Percentiles rank a stretch among this genome's conserved stretches.
These are phyloP conservation scores for Thinopyrum elongatum DNA, from an alignment of 176 grass and related monocot species.

Conservation along the genomic window DNA sequence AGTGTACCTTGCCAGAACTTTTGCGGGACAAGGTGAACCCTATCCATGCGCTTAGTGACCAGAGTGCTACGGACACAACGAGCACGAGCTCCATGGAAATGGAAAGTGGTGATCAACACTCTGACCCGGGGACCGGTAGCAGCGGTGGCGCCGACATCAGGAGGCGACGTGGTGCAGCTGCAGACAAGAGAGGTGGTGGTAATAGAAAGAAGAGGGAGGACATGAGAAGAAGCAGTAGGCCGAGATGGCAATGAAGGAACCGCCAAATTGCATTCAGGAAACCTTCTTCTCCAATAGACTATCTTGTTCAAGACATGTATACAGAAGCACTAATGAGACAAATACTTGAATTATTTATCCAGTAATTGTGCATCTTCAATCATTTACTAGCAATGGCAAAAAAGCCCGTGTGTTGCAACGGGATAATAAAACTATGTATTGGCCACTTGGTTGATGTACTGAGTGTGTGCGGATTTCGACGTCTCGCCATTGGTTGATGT, in stretches of 20 bases:
- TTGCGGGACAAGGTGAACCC: constrained; percentile 16
- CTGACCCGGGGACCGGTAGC: background rate
- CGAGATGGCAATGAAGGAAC: constrained; percentile 31
- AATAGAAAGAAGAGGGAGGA: constrained; percentile 4
- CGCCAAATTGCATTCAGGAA: background rate
- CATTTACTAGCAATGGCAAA: background rate
- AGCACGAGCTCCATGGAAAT: background rate
- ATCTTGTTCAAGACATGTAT: background rate
- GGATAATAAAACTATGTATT: too few species aligned
- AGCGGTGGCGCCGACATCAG: background rate
- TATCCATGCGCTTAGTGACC: background rate
- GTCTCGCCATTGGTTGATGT: too few species aligned
- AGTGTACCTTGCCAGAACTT: background rate
- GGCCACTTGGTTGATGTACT: too few species aligned
- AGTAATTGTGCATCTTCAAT: background rate
- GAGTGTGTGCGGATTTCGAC: too few species aligned
- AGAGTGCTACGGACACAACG: background rate
- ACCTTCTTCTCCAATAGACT: background rate
- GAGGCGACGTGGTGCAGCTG: background rate
- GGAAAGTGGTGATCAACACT: background rate
- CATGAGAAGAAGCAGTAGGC: constrained; percentile 7
- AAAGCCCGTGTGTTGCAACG: too few species aligned
- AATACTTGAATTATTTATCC: background rate
- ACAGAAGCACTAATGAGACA: background rate
- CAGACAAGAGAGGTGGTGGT: background rate